These are phyloP conservation scores for Mortierella alpina DNA, from an alignment of 192 early-diverging fungal genomes.

Conservation along the genomic window DNA sequence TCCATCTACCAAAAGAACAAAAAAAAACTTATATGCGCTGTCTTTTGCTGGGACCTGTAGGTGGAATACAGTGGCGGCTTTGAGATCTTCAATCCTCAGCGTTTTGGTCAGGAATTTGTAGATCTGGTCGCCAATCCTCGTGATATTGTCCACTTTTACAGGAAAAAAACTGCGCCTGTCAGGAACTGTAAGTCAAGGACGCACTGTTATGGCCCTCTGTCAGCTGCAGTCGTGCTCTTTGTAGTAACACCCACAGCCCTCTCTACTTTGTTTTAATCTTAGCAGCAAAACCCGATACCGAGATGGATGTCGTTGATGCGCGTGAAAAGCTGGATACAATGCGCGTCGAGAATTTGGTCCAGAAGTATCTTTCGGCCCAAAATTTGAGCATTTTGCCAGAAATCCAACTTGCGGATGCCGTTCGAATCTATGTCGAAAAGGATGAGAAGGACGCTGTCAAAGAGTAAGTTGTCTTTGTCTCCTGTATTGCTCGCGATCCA, in stretches of 20 bases:
- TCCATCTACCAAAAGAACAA: no score
- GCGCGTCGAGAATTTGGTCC: constrained; percentile 81
- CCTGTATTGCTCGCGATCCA: no score
- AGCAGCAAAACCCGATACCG: constrained; percentile 25
- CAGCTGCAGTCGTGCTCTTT: not conserved
- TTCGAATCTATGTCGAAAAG: constrained; percentile 85
- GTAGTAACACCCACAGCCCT: constrained; percentile 3
- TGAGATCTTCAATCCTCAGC: constrained; percentile 84
- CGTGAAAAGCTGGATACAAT: constrained; percentile 74
- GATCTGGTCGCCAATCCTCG: constrained; percentile 88
- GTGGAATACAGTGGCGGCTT: constrained; percentile 92
- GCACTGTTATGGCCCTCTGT: not conserved
- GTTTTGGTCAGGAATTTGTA: constrained; percentile 85
- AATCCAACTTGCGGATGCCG: constrained; percentile 79
- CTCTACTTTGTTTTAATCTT: not conserved
- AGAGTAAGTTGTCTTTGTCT: constrained; percentile 57
- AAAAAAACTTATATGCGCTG: not conserved
- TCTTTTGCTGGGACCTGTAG: not conserved
- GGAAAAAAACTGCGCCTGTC: constrained; percentile 55
- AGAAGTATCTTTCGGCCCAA: constrained; percentile 72
- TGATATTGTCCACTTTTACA: constrained; percentile 86
- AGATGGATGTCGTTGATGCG: constrained; percentile 21
- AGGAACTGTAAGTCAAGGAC: constrained; percentile 9
- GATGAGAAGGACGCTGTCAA: constrained; percentile 86
- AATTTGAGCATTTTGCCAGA: constrained; percentile 80